A percentile compares a stretch with the other conserved stretches of the same genome.
phyloP scores from a whole-genome alignment of 805 yeast genomes.

The Ascoidea asiatica region DNA sequence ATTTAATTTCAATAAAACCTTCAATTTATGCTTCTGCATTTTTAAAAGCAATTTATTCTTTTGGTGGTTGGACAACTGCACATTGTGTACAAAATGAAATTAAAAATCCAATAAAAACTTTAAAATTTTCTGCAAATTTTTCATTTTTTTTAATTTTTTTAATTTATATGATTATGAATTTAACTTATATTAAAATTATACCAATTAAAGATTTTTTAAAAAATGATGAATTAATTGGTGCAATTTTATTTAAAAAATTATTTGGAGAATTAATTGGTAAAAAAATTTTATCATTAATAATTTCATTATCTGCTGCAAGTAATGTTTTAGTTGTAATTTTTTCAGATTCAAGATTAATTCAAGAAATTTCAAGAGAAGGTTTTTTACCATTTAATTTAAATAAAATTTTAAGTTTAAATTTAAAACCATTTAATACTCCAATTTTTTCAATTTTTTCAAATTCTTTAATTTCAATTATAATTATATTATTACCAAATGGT shows the following conservation, averaged over 20 bases:
- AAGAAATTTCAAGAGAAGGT: conserved; percentile 52
- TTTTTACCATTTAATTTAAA: conserved; percentile 34
- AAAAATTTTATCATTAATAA: conserved; percentile 36
- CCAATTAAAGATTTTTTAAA: conserved; percentile 37
- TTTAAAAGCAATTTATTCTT: conserved; percentile 42
- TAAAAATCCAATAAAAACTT: conserved; percentile 40
- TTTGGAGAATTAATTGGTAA: conserved; percentile 39
- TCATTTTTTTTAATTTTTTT: conserved; percentile 32
- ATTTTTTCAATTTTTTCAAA: conserved; percentile 28
- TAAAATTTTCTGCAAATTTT: conserved; percentile 45
- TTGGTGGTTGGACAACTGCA: conserved; percentile 49
- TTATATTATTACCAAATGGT: conserved; percentile 1
- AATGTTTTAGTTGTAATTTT: conserved; percentile 51
- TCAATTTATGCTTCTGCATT: conserved; percentile 39
- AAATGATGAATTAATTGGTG: conserved; percentile 46
- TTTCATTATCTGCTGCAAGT: conserved; percentile 46
- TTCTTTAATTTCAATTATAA: conserved; percentile 15
- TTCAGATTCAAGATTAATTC: conserved; percentile 44
- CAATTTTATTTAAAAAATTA: conserved; percentile 38
- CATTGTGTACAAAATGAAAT: conserved; percentile 50
- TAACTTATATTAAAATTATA: conserved; percentile 41
- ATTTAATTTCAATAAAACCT: conserved; percentile 8
- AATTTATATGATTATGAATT: conserved; percentile 35
- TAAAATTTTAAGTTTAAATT: conserved; percentile 33
- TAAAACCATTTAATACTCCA: conserved; percentile 38